Conservation (phyloP, 306 rosid genomes). For the Cucurbita ficifolia region DNA sequence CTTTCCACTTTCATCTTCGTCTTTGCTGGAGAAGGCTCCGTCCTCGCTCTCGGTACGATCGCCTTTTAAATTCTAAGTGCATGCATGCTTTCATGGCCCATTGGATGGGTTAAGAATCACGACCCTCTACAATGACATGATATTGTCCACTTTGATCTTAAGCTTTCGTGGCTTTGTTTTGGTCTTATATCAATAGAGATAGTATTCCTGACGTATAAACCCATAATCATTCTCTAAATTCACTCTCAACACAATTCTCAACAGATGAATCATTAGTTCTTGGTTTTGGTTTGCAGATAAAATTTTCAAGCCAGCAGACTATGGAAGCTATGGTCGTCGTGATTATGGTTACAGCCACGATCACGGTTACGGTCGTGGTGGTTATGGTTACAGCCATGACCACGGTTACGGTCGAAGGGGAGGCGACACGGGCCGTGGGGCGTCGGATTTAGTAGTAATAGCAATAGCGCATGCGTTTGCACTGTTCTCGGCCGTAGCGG, state of each 20-base stretch:
- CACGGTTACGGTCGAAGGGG: not conserved
- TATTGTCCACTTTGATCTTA: no score
- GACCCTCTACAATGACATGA: no score
- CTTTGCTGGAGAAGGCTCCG: conserved; percentile 92
- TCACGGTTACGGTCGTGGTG: not conserved
- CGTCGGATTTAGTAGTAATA: conserved; percentile 39
- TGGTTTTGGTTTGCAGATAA: conserved; percentile 37
- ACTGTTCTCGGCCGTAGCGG: conserved; percentile 54
- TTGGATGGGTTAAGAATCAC: no score
- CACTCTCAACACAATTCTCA: no score
- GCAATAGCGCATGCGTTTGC: conserved; percentile 69
- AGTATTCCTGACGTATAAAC: no score
- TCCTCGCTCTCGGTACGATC: conserved; percentile 53
- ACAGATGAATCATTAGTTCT: not conserved
- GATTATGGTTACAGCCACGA: no score
- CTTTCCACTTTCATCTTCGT: conserved; percentile 73
- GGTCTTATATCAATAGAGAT: no score
- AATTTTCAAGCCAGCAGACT: conserved; percentile 22
- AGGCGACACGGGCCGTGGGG: conserved; percentile 29
- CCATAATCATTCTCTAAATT: no score
- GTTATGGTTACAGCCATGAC: not conserved
- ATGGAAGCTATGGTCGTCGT: not conserved
- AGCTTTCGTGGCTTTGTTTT: no score
- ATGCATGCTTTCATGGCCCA: no score
- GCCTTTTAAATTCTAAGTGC: no score